A percentile compares a stretch with the other conserved stretches of the same genome.
These are phyloP conservation scores for Oryza brachyantha DNA, from an alignment of 176 grass and related monocot genomes.

Conservation along the genomic window DNA sequence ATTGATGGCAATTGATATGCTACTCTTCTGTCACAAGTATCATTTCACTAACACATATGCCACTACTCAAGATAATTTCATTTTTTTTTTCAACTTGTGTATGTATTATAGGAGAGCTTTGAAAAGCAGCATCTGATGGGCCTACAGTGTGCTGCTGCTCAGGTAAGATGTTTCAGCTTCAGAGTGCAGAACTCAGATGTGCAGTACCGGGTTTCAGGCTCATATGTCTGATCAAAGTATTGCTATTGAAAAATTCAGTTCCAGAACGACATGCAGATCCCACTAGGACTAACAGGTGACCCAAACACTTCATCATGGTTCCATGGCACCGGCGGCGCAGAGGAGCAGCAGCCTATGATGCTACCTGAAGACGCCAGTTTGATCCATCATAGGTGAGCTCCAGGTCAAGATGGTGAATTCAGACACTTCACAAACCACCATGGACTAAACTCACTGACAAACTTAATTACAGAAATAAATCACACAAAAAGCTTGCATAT, in stretches of 20 bases:
- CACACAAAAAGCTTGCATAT: not conserved
- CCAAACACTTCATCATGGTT: slow-evolving; percentile 47
- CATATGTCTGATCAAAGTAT: slow-evolving; percentile 11
- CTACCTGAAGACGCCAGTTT: slow-evolving; percentile 45
- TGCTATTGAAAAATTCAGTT: slow-evolving; percentile 30
- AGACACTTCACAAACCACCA: not conserved
- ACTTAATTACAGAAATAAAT: not conserved
- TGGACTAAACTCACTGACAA: not conserved
- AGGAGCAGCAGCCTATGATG: slow-evolving; percentile 47
- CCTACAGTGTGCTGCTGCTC: slow-evolving; percentile 54
- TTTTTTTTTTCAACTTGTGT: not conserved
- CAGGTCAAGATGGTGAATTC: not conserved
- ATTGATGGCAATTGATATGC: not conserved
- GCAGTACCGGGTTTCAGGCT: not conserved
- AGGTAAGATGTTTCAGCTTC: slow-evolving; percentile 38
- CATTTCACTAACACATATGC: not conserved
- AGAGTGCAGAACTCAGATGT: not conserved
- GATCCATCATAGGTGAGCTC: slow-evolving; percentile 63
- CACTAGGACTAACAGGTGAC: slow-evolving; percentile 37
- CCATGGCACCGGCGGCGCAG: slow-evolving; percentile 16
- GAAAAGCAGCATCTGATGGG: slow-evolving; percentile 61
- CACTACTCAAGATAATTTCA: slow-evolving; percentile 16
- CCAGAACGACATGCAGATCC: slow-evolving; percentile 55
- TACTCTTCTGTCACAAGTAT: not conserved
- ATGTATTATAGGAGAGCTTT: slow-evolving; percentile 48